Conservation (phyloP, 495 filamentous ascomycete species). For the Aspergillus wentii region DNA sequence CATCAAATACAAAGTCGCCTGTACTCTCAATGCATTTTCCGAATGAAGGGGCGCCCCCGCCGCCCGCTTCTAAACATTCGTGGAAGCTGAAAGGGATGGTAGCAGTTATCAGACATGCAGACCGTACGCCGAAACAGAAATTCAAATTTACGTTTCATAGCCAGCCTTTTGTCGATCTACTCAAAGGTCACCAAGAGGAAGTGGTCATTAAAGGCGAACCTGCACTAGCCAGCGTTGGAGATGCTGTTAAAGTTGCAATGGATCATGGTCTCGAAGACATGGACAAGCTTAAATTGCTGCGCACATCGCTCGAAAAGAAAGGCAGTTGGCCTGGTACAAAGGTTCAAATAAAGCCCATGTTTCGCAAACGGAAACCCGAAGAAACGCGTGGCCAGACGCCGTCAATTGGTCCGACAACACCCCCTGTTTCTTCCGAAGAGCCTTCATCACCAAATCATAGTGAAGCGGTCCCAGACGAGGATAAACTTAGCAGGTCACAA, state of each 20-base stretch:
- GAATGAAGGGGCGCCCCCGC: constrained; percentile 43
- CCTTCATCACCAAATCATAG: constrained; percentile 14
- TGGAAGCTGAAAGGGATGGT: constrained; percentile 99
- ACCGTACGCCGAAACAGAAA: constrained; percentile 97
- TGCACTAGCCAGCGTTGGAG: constrained; percentile 81
- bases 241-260: constrained; percentile 77
- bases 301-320: constrained; percentile 84
- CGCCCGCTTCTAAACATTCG: constrained; percentile 86
- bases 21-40: constrained; percentile 22
- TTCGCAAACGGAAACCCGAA: constrained; percentile 70
- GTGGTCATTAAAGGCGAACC: constrained; percentile 89
- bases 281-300: constrained; percentile 76
- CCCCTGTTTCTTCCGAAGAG: constrained; percentile 14
- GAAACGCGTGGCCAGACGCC: constrained; percentile 34
- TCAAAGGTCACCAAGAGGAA: constrained; percentile 93
- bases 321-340: constrained; percentile 93
- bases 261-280: constrained; percentile 75
- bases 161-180: constrained; percentile 87
- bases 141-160: constrained; percentile 99
- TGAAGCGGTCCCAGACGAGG: constrained; percentile 16
- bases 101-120: constrained; percentile 90
- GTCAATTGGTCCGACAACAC: constrained; percentile 2
- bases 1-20: constrained; percentile 27
- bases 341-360: constrained; percentile 99
- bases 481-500: constrained; percentile 35